Evolutionary conservation across 1,284 basidiomycete species (phyloP).

Genomic region (Sanghuangporus sanghuang): DNA sequence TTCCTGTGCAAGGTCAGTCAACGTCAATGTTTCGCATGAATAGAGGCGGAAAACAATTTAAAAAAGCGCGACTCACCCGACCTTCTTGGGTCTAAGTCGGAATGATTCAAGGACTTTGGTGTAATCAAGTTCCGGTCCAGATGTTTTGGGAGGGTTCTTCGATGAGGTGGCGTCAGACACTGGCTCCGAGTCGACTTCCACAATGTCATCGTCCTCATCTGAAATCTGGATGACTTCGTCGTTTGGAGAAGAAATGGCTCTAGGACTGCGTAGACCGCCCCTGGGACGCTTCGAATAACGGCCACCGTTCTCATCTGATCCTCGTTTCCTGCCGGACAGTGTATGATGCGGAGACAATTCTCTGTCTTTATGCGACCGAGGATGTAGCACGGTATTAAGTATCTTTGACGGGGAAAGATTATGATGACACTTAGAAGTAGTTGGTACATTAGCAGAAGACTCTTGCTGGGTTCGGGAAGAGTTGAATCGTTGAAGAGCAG

Average conservation of each 20-base stretch:
- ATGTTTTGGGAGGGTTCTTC: conserved; percentile 4
- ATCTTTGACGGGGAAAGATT: conserved; percentile 6
- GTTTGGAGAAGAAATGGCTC: conserved; percentile 16
- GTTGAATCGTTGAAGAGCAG: background rate
- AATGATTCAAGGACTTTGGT: conserved; percentile 41
- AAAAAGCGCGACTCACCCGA: conserved; percentile 39
- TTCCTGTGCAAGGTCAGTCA: conserved; percentile 31
- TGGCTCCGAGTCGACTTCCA: conserved; percentile 9
- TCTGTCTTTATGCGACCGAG: background rate
- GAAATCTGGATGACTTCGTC: conserved; percentile 35
- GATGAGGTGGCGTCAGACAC: background rate
- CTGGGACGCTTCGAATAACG: conserved; percentile 27
- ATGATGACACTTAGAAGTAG: background rate
- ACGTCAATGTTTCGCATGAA: background rate
- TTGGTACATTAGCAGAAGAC: conserved; percentile 8
- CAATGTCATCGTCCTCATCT: conserved; percentile 31
- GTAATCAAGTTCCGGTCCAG: conserved; percentile 24
- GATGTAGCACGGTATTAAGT: conserved; percentile 13
- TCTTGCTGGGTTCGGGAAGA: conserved; percentile 18
- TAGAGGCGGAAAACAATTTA: background rate
- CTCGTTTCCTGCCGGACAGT: conserved; percentile 21
- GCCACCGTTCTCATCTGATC: background rate
- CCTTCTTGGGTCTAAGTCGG: conserved; percentile 38
- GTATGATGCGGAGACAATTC: background rate
- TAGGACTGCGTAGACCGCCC: conserved; percentile 8